phyloP scores from a whole-genome alignment of 176 grass and related monocot genomes.

The Carex parvula region DNA sequence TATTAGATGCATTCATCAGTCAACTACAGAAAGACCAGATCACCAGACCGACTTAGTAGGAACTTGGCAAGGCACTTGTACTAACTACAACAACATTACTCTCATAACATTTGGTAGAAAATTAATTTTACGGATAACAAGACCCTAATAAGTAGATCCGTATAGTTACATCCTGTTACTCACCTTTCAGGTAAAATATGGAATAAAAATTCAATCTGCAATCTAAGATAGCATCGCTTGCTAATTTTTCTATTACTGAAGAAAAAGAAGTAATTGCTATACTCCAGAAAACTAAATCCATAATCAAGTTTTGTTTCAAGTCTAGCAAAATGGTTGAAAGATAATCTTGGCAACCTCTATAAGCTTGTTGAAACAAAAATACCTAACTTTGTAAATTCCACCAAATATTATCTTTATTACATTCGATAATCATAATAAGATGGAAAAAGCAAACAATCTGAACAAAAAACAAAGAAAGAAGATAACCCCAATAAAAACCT shows the following conservation, averaged over 20 bases:
- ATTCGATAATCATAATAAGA: slow-evolving; percentile 24
- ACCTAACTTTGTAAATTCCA: background rate
- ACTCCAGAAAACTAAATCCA: background rate
- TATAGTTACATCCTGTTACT: background rate
- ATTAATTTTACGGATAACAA: background rate
- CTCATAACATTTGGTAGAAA: background rate
- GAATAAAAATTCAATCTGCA: background rate
- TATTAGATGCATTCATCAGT: background rate
- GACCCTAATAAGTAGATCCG: background rate
- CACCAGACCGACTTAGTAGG: background rate
- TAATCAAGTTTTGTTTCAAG: background rate
- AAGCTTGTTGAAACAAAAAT: background rate
- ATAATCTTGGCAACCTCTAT: background rate
- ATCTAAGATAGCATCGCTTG: background rate
- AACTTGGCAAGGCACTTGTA: background rate
- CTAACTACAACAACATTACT: background rate
- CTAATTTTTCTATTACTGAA: background rate
- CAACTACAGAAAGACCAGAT: background rate
- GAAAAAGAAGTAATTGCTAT: background rate
- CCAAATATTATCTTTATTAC: background rate
- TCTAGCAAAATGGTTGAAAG: background rate
- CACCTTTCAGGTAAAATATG: background rate
- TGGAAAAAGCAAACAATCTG: background rate
- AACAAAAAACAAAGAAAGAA: background rate
- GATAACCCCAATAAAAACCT: slow-evolving; percentile 19